A percentile compares a stretch with the other conserved stretches of the same genome.
Evolutionary conservation across 257 asterid species (phyloP).

Genomic region (Capsicum pubescens): DNA sequence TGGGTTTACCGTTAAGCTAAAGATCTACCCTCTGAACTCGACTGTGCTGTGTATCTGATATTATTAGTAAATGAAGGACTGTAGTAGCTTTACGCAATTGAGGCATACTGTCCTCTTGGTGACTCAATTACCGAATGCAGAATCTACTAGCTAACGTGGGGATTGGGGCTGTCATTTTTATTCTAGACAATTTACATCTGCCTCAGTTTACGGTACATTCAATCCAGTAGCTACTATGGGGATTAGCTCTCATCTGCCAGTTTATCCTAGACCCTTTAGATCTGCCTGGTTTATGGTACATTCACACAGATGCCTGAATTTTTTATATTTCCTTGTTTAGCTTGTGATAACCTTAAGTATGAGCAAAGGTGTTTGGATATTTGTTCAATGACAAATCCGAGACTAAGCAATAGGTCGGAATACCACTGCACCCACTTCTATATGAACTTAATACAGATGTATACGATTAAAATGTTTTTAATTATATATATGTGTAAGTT

Average conservation of each 20-base stretch:
- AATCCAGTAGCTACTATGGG: not conserved
- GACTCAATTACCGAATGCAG: not conserved
- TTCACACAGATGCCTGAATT: not conserved
- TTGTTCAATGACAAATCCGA: not conserved
- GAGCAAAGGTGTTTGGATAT: slow-evolving; percentile 3
- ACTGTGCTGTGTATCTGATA: not conserved
- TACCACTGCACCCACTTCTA: not conserved
- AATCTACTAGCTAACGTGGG: not conserved
- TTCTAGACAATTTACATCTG: not conserved
- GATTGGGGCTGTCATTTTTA: not conserved
- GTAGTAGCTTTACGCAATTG: not conserved
- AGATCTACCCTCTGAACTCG: not conserved
- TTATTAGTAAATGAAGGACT: not conserved
- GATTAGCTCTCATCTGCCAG: not conserved
- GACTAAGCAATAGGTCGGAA: not conserved
- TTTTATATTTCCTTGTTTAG: not conserved
- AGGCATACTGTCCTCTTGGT: not conserved
- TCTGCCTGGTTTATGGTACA: too few species aligned
- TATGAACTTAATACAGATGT: not conserved
- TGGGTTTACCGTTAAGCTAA: not conserved
- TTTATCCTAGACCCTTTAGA: not conserved
- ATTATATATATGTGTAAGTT: not conserved
- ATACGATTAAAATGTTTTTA: not conserved
- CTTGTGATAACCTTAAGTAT: not conserved
- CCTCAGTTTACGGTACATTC: not conserved